phyloP scores from a whole-genome alignment of 768 basidiomycete genomes.

The Cytidiella melzeri region DNA sequence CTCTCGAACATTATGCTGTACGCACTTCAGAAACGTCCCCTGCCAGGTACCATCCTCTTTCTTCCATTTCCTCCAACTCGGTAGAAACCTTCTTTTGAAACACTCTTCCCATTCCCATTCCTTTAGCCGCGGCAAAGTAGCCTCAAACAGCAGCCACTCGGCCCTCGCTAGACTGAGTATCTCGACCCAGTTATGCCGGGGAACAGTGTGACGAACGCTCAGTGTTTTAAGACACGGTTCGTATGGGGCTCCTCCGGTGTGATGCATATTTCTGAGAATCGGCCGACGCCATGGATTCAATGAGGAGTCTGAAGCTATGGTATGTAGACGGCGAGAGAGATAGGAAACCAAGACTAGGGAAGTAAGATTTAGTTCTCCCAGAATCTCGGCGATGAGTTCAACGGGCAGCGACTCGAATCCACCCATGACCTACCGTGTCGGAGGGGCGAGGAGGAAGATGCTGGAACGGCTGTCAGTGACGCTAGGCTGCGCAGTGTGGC shows the following conservation, averaged over 20 bases:
- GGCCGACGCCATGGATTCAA: constrained; percentile 75
- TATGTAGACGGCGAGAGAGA: constrained; percentile 52
- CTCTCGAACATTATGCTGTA: too few relatives aligned
- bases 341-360: constrained; percentile 54
- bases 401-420: constrained; percentile 55
- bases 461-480: background rate
- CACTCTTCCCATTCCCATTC: constrained; percentile 70
- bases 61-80: constrained; percentile 71
- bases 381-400: constrained; percentile 68
- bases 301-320: constrained; percentile 53
- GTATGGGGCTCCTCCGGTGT: constrained; percentile 29
- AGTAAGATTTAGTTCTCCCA: constrained; percentile 60
- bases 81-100: constrained; percentile 65
- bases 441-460: background rate
- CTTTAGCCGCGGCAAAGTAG: constrained; percentile 62
- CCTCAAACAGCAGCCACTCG: constrained; percentile 58
- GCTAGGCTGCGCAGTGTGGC: too few relatives aligned
- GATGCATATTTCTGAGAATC: constrained; percentile 51
- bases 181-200: constrained; percentile 76
- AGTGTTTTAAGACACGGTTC: constrained; percentile 50
- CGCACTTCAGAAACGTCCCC: constrained; percentile 59
- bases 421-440: background rate
- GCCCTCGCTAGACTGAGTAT: constrained; percentile 60
- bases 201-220: constrained; percentile 56
- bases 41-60: constrained; percentile 55